These are phyloP conservation scores for Angomonas ambiguus DNA, from an alignment of 208 protist species.

Conservation along the genomic window DNA sequence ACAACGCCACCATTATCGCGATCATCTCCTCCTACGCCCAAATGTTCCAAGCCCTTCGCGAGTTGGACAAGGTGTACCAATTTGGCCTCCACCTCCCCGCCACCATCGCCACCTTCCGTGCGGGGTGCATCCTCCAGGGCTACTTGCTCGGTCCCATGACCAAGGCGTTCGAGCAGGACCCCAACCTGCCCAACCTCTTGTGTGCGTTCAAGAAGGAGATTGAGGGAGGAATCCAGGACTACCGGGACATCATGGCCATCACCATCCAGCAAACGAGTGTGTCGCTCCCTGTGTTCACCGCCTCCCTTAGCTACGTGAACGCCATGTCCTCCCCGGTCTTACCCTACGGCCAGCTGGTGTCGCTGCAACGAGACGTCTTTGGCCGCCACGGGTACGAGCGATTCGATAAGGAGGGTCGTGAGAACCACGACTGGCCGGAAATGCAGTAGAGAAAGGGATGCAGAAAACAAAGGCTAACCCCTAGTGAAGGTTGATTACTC, in stretches of 20 bases:
- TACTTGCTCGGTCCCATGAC: constrained; percentile 87
- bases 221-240: constrained; percentile 47
- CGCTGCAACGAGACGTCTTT: constrained; percentile 90
- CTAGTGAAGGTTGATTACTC: background rate
- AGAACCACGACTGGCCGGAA: constrained; percentile 77
- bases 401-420: constrained; percentile 72
- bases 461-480: background rate
- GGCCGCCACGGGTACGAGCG: constrained; percentile 89
- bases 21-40: constrained; percentile 91
- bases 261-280: constrained; percentile 49
- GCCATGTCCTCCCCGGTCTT: constrained; percentile 77
- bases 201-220: constrained; percentile 85
- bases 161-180: constrained; percentile 82
- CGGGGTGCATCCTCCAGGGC: constrained; percentile 88
- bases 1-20: constrained; percentile 66
- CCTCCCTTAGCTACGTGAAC: constrained; percentile 82
- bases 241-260: constrained; percentile 57
- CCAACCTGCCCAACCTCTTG: constrained; percentile 82
- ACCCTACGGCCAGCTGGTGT: constrained; percentile 85
- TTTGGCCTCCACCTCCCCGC: constrained; percentile 87
- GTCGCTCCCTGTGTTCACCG: constrained; percentile 67
- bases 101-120: constrained; percentile 89
- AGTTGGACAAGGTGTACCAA: constrained; percentile 83
- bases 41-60: constrained; percentile 90
- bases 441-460: constrained; percentile 49